These are phyloP conservation scores for Pistacia atlantica DNA, from an alignment of 345 rosid species.

Conservation along the genomic window DNA sequence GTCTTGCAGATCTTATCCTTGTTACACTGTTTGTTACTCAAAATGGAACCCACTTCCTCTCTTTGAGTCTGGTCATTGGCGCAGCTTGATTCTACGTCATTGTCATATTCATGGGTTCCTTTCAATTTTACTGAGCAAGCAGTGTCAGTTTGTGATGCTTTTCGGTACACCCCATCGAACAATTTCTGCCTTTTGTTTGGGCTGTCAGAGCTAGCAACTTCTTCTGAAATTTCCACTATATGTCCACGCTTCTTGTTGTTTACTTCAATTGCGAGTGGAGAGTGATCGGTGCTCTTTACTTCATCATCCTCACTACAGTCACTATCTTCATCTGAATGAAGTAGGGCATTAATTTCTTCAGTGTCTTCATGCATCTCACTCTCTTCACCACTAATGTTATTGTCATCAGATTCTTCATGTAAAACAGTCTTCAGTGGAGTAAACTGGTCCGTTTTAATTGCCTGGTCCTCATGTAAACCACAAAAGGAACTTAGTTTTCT, in stretches of 20 bases:
- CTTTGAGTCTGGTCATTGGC: slow-evolving; percentile 31
- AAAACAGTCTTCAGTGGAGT: slow-evolving; percentile 28
- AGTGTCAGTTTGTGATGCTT: slow-evolving; percentile 43
- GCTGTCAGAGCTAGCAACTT: slow-evolving; percentile 51
- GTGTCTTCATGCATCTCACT: slow-evolving; percentile 95
- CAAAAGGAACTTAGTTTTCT: slow-evolving; percentile 26
- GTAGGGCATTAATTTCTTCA: slow-evolving; percentile 88
- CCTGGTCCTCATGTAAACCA: slow-evolving; percentile 31
- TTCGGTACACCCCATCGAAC: slow-evolving; percentile 29
- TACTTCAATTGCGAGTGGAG: slow-evolving; percentile 51
- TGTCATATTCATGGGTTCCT: slow-evolving; percentile 32
- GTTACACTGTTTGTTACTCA: slow-evolving; percentile 37
- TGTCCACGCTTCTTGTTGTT: slow-evolving; percentile 36
- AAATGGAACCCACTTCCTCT: slow-evolving; percentile 36
- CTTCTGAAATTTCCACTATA: slow-evolving; percentile 45
- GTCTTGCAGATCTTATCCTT: slow-evolving; percentile 41
- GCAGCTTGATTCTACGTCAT: slow-evolving; percentile 39
- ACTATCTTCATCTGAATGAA: slow-evolving; percentile 73
- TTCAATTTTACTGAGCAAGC: slow-evolving; percentile 32
- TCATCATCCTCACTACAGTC: slow-evolving; percentile 61
- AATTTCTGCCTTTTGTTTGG: slow-evolving; percentile 69
- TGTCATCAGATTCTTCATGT: slow-evolving; percentile 40
- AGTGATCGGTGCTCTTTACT: slow-evolving; percentile 88
- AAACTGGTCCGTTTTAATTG: slow-evolving; percentile 29
- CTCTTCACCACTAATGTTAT: slow-evolving; percentile 37